A percentile compares a stretch with the other conserved stretches of the same genome.
These are phyloP conservation scores for Rhodofomes roseus DNA, from an alignment of 1,284 basidiomycete genomes.

Conservation along the genomic window DNA sequence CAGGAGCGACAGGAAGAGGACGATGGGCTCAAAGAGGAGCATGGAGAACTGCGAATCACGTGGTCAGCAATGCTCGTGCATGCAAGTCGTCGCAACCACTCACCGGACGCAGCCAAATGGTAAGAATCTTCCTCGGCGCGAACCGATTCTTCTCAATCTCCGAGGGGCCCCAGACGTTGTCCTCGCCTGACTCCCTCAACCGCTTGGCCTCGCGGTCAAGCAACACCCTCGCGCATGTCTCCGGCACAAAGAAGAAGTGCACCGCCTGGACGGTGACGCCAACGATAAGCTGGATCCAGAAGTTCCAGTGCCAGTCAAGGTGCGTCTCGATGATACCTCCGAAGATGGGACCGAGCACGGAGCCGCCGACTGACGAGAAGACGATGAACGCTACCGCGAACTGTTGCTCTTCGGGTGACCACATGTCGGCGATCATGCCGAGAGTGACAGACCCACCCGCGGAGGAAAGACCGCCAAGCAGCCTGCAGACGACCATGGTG, in stretches of 20 bases:
- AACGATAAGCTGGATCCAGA: background rate
- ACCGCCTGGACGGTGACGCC: background rate
- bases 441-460: background rate
- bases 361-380: background rate
- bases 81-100: background rate
- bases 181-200: background rate
- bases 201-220: background rate
- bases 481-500: background rate
- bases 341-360: background rate
- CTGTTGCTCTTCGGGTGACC: background rate
- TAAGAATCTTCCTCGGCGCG: background rate
- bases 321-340: background rate
- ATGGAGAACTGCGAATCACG: background rate
- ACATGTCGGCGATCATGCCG: constrained; percentile 3
- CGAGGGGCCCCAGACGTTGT: background rate
- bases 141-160: background rate
- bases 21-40: background rate
- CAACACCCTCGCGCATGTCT: background rate
- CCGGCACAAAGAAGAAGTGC: constrained; percentile 1
- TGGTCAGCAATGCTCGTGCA: background rate
- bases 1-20: background rate
- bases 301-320: background rate
- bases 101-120: constrained; percentile 1
- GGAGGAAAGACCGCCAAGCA: background rate
- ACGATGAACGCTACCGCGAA: constrained; percentile 2